Evolutionary conservation across 345 rosid genomes (phyloP), one percentile per base, ranked within the genome.

Genomic region (Passiflora organensis): DNA sequence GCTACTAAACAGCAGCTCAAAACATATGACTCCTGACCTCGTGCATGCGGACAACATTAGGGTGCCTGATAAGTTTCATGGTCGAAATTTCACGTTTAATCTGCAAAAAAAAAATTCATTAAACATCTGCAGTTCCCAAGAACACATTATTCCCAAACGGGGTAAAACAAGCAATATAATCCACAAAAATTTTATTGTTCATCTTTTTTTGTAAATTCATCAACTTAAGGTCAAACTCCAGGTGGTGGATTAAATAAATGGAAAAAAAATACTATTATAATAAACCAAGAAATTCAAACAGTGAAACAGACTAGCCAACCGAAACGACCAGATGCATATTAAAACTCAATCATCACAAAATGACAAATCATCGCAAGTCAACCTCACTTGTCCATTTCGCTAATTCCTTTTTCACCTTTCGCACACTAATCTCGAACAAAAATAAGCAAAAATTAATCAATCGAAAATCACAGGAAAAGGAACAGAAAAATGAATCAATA

Each of bases 21-120:
- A n/a, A 32, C 21, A 48, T 58, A 32, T 24, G 18, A 14, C 56
- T 59, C 50, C 82, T 49, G 71, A 93, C 99, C 96, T 93, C 99
- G 58, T 66, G 63, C 96, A 93, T 86, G 41, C 91, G 91, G 75
- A 93, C 87, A 48, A 89, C 99, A 76, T 93, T 89, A 0, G 97
- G 96, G 53, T 93, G 99, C 58, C 84, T 78, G 58, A 93, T 82
- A 19, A 89, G 72, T 71, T 93, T 93, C 99, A 93, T 86, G 0
- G 95, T 89, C 19, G 97, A 86, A 67, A 93, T 89, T 71, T 93
- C 97, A 22, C 99, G 86, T 72, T 93, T 93, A 65, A 93, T 94
- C 97, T 93, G 73, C 56, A 66, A 60, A 43, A 52, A 2, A 37
- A 58, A 15, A 55, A 37, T 55, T n/a, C n/a, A n/a, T n/a, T n/a